Conservation (phyloP, 768 basidiomycete genomes). For the Royoungia palumana region DNA sequence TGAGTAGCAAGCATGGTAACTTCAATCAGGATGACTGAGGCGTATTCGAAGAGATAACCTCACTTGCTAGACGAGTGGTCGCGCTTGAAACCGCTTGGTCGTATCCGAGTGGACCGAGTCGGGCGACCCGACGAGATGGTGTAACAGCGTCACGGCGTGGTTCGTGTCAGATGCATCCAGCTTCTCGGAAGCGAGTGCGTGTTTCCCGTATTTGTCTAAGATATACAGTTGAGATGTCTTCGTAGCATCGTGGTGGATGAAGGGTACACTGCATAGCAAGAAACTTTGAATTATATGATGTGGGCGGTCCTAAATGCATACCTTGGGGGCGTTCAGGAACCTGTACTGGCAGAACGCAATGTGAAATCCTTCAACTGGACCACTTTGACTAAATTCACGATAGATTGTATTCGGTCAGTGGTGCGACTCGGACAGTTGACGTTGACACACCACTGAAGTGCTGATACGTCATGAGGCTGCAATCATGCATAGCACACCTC, state of each 20-base stretch:
- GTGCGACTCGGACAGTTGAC: no score
- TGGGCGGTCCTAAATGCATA: no score
- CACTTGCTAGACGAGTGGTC: conserved; percentile 67
- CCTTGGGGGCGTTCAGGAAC: no score
- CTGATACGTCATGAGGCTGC: no score
- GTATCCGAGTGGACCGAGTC: no score
- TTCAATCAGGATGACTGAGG: conserved; percentile 63
- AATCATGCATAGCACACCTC: no score
- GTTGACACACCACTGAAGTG: no score
- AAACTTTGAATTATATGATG: no score
- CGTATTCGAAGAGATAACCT: conserved; percentile 63
- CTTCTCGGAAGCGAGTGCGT: conserved; percentile 79
- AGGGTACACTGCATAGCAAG: conserved; percentile 29
- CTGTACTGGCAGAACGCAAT: no score
- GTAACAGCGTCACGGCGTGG: conserved; percentile 68
- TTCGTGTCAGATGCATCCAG: conserved; percentile 72
- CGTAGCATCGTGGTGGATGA: conserved; percentile 31
- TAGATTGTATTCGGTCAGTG: no score
- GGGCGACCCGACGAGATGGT: conserved; percentile 70
- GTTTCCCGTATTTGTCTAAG: fast-evolving
- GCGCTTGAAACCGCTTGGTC: conserved; percentile 61
- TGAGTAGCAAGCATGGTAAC: conserved; percentile 29
- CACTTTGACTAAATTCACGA: no score
- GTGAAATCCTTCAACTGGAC: no score
- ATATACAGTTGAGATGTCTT: neutral